Evolutionary conservation across 129 eudicot genomes (phyloP), one percentile per base, ranked within the genome.

Genomic region (Pseudognaphalium luteoalbum): DNA sequence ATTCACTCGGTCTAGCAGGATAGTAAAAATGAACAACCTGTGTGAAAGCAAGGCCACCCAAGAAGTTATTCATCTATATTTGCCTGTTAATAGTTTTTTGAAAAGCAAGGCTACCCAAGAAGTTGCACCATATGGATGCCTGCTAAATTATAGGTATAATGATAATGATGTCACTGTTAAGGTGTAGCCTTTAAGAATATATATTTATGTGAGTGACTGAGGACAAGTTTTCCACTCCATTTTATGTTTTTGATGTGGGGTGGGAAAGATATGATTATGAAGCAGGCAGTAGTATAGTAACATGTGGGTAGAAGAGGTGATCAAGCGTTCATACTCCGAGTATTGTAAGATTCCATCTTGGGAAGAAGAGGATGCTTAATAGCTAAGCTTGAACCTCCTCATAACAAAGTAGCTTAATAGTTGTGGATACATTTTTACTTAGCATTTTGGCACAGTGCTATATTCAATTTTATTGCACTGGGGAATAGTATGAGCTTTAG

Each of bases 401-500:
- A 42, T 39, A 68, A 41, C 29, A 68, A 41, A 30, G 44, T 41
- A 44, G 6, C 28, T 6, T 57, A 6, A 57, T 21, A 9, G 19
- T 29, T 20, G 29, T 19, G 29, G 62, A 19, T 57, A 57, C 28
- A 16, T 39, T 3, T 37, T 37, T 14, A 47, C 54, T 47, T 14
- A 11, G 51, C 54, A 47, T 47, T 17, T 47, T 47, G 54, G 54
- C n/a, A 47, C 2, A 47, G 54, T 47, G 14, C 14, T 9, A 47
- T 47, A 47, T 47, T 47, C 54, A 47, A 3, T 47, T 47, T 47
- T 67, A 67, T 66, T 37, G 71, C 30, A 67, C 16, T 67, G 71
- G 54, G 71, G 39, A 44, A 67, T 14, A 47, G 54, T 67, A 67
- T 39, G 71, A 35, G 71, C 73, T 42, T 16, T 68, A 22, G 44